These are phyloP conservation scores for Kwoniella europaea DNA, from an alignment of 768 basidiomycete genomes.

Conservation along the genomic window DNA sequence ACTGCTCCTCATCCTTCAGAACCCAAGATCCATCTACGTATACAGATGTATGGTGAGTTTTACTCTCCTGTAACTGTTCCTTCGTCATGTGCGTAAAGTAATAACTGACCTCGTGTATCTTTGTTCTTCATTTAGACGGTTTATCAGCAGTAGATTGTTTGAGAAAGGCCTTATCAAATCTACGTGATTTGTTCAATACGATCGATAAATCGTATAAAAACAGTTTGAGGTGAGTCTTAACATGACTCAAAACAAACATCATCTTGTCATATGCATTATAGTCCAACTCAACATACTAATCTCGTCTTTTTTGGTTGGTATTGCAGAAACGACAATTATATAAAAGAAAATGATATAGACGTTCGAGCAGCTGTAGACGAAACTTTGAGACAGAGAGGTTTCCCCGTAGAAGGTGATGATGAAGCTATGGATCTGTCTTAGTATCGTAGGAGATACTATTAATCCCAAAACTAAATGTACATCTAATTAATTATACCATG, in stretches of 20 bases:
- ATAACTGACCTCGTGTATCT: neutral
- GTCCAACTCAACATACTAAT: too few species aligned
- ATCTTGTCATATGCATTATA: too few species aligned
- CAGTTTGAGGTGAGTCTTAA: slow-evolving; percentile 62
- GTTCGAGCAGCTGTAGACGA: slow-evolving; percentile 45
- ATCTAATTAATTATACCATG: neutral
- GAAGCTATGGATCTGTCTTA: slow-evolving; percentile 37
- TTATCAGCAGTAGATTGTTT: slow-evolving; percentile 84
- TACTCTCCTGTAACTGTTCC: neutral
- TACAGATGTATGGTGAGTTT: slow-evolving; percentile 96
- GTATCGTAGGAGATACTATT: neutral
- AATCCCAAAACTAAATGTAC: neutral
- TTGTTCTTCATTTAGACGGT: slow-evolving; percentile 66
- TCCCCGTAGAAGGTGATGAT: slow-evolving; percentile 30
- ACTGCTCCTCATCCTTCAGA: slow-evolving; percentile 96
- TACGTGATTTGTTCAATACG: slow-evolving; percentile 75
- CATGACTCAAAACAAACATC: too few species aligned
- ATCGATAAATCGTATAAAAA: slow-evolving; percentile 72
- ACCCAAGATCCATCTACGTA: slow-evolving; percentile 92
- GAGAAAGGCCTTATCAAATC: slow-evolving; percentile 72
- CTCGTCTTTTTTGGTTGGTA: neutral
- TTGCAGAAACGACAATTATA: slow-evolving; percentile 42
- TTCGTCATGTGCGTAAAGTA: neutral
- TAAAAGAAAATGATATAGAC: slow-evolving; percentile 52
- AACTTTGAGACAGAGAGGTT: slow-evolving; percentile 38